Evolutionary conservation across 345 rosid genomes (phyloP).

Genomic region (Camelina hispida): DNA sequence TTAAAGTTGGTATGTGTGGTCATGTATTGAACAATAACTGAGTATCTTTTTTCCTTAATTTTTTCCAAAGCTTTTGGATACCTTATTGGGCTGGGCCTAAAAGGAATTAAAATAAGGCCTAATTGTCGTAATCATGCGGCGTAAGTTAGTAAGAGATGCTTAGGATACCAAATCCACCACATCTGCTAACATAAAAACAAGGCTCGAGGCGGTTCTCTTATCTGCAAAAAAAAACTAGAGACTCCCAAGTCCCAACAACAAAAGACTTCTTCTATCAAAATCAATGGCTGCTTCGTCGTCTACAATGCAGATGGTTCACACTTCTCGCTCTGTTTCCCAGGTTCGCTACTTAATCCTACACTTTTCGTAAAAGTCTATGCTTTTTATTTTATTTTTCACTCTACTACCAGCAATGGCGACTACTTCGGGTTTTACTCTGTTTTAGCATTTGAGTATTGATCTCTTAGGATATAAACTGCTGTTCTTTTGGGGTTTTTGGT

Average conservation of each 20-base stretch:
- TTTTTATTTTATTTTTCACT: neutral
- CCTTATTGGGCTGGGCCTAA: conserved; percentile 32
- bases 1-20: too few species aligned
- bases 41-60: too few species aligned
- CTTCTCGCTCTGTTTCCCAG: conserved; percentile 53
- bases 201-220: conserved; percentile 37
- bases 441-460: too few species aligned
- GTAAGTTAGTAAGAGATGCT: conserved; percentile 27
- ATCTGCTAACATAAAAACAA: conserved; percentile 30
- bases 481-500: neutral
- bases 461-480: too few species aligned
- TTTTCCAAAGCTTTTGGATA: too few species aligned
- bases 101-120: conserved; percentile 15
- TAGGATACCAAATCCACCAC: conserved; percentile 2
- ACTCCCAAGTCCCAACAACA: conserved; percentile 1
- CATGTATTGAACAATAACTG: too few species aligned
- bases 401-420: neutral
- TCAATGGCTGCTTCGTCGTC: conserved; percentile 62
- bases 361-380: conserved; percentile 1
- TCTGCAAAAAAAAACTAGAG: conserved; percentile 36
- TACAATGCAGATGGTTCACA: conserved; percentile 56
- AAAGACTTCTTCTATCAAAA: neutral
- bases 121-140: neutral
- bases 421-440: neutral
- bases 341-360: conserved; percentile 38